Base-by-base conservation (phyloP, 345 rosid genomes). In the Hypericum perforatum region DNA sequence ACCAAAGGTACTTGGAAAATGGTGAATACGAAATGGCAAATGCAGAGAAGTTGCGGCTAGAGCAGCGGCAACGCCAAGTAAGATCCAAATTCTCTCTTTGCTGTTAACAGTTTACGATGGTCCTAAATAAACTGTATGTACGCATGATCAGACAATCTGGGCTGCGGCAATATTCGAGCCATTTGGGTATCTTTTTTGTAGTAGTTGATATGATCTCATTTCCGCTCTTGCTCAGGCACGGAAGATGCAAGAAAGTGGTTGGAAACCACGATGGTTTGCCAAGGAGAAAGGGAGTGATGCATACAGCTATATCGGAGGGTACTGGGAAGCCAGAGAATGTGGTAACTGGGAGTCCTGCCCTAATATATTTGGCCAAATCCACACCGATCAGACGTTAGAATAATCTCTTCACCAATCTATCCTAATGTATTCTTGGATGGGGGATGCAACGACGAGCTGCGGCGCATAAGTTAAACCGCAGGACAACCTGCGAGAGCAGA, bases 21-120 rank as follows among this genome's bases (percentile, higher is more conserved):
- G 79, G 79, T 14, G 55, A 67, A 61, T 70, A 56, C 51, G 79
- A 74, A 13, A 63, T 49, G 70, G 76, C 76, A 10, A 67, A 74
- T 10, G 39, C 41, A 2, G 73, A 74, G 73, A 74, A 74, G 68
- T 61, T 74, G 60, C 56, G 79, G 53, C 57, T 74, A 14, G 79
- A 74, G 55, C 73, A 70, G 11, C 53, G 65, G 51, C 79, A 74
- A 47, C 65, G 76, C 39, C 79, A 67, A 61, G 79, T 71, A 63
- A 10, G 11, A 10, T 43, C 45, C 32, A 22, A 22, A 22, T 22
- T 22, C 1, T 22, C 32, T 22, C 32, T 22, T 22, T 22, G 32
- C n/a, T n/a, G n/a, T n/a, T n/a, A n/a, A n/a, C n/a, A n/a, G n/a
- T n/a, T n/a, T n/a, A n/a, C n/a, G n/a, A n/a, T n/a, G n/a, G n/a